phyloP scores from a whole-genome alignment of 148 eudicot species.

The Salicornia ramosissima region DNA sequence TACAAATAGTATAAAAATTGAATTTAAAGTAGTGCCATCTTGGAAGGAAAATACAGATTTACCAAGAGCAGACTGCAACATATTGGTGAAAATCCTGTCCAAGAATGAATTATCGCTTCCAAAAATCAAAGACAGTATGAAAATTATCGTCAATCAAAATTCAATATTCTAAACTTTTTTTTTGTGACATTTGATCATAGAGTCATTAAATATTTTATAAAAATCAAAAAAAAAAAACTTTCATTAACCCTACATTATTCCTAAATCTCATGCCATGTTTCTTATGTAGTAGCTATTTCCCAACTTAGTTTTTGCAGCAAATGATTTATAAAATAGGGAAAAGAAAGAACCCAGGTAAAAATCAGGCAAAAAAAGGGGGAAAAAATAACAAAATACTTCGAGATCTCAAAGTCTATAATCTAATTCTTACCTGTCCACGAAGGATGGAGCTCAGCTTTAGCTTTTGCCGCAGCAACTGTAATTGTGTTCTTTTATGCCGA shows the following conservation, averaged over 20 bases:
- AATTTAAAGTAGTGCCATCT: too few species aligned
- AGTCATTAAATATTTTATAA: too few species aligned
- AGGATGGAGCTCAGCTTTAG: constrained; percentile 82
- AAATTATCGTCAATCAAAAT: too few species aligned
- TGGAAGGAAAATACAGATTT: too few species aligned
- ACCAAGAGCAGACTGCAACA: too few species aligned
- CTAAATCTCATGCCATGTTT: neutral
- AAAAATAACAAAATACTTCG: too few species aligned
- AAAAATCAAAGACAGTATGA: too few species aligned
- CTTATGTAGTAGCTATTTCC: neutral
- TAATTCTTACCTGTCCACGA: constrained; percentile 67
- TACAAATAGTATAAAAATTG: too few species aligned
- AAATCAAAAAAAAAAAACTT: too few species aligned
- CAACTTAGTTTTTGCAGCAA: neutral
- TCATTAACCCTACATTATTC: neutral
- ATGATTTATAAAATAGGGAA: neutral
- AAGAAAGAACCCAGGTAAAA: neutral
- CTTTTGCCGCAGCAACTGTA: constrained; percentile 80
- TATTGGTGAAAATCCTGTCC: too few species aligned
- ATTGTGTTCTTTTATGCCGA: constrained; percentile 63
- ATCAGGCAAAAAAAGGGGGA: neutral
- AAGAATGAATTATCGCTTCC: too few species aligned
- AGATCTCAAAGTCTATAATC: neutral
- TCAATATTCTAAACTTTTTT: neutral
- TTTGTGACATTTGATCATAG: neutral